Evolutionary conservation across 106 monocot species (phyloP).

Genomic region (Dioscorea dumetorum): DNA sequence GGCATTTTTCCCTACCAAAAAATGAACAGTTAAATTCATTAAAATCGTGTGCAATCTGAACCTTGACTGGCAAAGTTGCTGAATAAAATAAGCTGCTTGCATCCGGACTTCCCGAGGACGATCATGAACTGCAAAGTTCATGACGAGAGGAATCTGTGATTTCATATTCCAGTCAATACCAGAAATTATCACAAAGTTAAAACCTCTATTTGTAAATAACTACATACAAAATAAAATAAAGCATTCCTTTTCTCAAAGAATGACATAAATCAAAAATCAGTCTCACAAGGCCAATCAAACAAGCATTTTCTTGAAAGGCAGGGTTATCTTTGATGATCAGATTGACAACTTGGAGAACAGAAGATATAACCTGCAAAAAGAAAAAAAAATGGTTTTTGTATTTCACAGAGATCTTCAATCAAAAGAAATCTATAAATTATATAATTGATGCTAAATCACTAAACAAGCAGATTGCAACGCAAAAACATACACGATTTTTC

Average conservation of each 20-base stretch:
- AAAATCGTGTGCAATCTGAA: conserved; percentile 6
- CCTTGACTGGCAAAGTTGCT: conserved; percentile 92
- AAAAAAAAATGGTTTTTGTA: background rate
- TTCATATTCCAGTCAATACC: conserved; percentile 2
- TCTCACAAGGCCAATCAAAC: conserved; percentile 90
- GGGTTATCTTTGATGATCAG: conserved; percentile 63
- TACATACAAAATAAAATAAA: background rate
- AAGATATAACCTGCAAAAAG: conserved; percentile 55
- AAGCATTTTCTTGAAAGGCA: conserved; percentile 83
- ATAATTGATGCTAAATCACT: background rate
- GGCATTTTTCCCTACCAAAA: too few relatives aligned
- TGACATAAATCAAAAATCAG: conserved; percentile 2
- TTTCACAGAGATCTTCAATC: background rate
- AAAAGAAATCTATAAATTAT: background rate
- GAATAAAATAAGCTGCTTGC: conserved; percentile 88
- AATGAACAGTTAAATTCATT: too few relatives aligned
- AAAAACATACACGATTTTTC: conserved; percentile 56
- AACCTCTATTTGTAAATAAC: background rate
- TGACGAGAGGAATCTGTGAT: conserved; percentile 80
- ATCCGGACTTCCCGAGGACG: conserved; percentile 78
- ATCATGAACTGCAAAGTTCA: conserved; percentile 68
- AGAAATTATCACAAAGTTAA: background rate
- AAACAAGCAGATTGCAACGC: background rate
- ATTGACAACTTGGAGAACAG: conserved; percentile 83
- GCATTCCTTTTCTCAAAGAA: background rate